These are phyloP conservation scores for Asterophora parasitica DNA, from an alignment of 768 basidiomycete species.

Conservation along the genomic window DNA sequence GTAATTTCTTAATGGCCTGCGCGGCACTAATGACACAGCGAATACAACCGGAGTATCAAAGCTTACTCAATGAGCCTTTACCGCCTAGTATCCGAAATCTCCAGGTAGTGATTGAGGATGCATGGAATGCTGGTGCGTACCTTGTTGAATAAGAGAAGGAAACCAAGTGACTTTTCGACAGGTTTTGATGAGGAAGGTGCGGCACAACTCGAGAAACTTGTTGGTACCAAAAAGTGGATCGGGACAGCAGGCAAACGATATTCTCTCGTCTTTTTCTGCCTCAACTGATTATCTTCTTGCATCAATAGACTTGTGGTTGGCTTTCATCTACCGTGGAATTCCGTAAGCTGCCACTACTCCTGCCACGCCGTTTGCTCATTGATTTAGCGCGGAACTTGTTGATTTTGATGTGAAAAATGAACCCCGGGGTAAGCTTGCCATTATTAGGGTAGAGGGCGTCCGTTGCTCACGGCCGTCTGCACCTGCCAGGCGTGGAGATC, in stretches of 20 bases:
- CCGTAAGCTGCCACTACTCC: conserved; percentile 51
- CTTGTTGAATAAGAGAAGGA: background rate
- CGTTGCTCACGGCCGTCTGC: background rate
- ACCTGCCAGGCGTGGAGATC: conserved; percentile 30
- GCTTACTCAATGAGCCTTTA: conserved; percentile 49
- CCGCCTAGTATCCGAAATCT: conserved; percentile 70
- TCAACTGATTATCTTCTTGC: background rate
- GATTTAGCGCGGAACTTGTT: conserved; percentile 49
- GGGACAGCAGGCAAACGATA: conserved; percentile 63
- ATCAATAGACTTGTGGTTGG: conserved; percentile 64
- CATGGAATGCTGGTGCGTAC: conserved; percentile 59
- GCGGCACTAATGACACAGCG: conserved; percentile 65
- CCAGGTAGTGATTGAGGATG: conserved; percentile 75
- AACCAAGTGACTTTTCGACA: conserved; percentile 10
- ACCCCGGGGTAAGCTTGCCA: conserved; percentile 33
- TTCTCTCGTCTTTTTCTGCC: background rate
- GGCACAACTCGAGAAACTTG: conserved; percentile 48
- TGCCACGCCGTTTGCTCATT: background rate
- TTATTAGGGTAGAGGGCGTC: background rate
- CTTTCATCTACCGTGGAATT: conserved; percentile 73
- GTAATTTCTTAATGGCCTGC: conserved; percentile 80
- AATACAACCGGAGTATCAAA: conserved; percentile 55
- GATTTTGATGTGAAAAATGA: conserved; percentile 55
- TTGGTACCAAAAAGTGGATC: conserved; percentile 67
- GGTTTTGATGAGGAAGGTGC: conserved; percentile 77